These are phyloP conservation scores for Priceomyces medius DNA, from an alignment of 805 yeast species.

Conservation along the genomic window DNA sequence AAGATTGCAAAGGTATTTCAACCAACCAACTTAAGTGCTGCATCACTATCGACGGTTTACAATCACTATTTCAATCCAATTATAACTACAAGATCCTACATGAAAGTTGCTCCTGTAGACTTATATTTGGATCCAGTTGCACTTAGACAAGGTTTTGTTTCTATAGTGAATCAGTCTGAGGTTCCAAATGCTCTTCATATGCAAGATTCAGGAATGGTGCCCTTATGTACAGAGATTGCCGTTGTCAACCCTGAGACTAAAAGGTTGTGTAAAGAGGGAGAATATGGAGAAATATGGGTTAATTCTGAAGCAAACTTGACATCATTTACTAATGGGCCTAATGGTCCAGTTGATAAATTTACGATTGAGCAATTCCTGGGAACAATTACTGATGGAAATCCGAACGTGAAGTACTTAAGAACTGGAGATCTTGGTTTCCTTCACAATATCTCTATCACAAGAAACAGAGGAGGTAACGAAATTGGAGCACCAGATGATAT, in stretches of 20 bases:
- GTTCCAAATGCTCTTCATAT: slow-evolving; percentile 68
- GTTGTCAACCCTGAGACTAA: slow-evolving; percentile 93
- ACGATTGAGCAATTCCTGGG: slow-evolving; percentile 56
- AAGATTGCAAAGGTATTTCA: slow-evolving; percentile 62
- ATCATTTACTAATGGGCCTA: slow-evolving; percentile 56
- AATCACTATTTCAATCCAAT: slow-evolving; percentile 80
- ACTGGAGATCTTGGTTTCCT: slow-evolving; percentile 95
- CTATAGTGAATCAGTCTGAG: slow-evolving; percentile 72
- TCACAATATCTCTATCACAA: slow-evolving; percentile 60
- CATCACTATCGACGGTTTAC: slow-evolving; percentile 74
- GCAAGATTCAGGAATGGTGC: slow-evolving; percentile 95
- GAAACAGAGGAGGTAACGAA: slow-evolving; percentile 35
- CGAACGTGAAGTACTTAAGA: slow-evolving; percentile 61
- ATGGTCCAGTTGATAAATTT: slow-evolving; percentile 52
- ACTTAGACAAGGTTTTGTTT: slow-evolving; percentile 83
- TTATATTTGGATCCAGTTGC: slow-evolving; percentile 85
- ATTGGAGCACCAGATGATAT: slow-evolving; percentile 17
- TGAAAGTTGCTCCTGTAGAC: slow-evolving; percentile 86
- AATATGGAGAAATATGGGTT: slow-evolving; percentile 97
- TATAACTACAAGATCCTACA: slow-evolving; percentile 79
- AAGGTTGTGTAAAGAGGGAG: slow-evolving; percentile 78
- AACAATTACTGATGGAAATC: slow-evolving; percentile 61
- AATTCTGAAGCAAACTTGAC: slow-evolving; percentile 79
- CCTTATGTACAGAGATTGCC: slow-evolving; percentile 89
- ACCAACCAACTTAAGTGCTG: slow-evolving; percentile 60